These are phyloP conservation scores for Catharanthus roseus DNA, from an alignment of 257 asterid genomes.

Conservation along the genomic window DNA sequence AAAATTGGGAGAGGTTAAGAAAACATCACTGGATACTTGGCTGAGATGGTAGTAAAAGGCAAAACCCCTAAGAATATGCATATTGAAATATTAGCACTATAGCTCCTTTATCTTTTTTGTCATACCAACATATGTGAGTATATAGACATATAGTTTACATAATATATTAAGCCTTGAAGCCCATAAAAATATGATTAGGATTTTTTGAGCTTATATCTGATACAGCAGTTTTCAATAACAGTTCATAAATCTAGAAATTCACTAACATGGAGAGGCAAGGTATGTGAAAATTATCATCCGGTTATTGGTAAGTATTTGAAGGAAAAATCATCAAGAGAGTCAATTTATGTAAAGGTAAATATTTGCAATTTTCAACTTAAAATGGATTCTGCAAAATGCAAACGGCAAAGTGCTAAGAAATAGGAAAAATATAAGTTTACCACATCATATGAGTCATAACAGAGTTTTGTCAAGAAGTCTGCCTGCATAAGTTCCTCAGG, in stretches of 20 bases:
- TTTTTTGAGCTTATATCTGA: not conserved
- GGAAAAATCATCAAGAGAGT: not conserved
- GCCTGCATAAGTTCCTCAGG: constrained; percentile 61
- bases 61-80: not conserved
- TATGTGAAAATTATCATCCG: not conserved
- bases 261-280: not conserved
- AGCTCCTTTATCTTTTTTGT: not conserved
- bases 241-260: not conserved
- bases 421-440: constrained; percentile 33
- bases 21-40: too few species aligned
- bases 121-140: not conserved
- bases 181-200: not conserved
- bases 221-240: too few species aligned
- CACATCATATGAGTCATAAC: constrained; percentile 78
- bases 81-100: not conserved
- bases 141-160: not conserved
- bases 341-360: not conserved
- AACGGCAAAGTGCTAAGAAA: not conserved
- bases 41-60: not conserved
- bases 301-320: not conserved
- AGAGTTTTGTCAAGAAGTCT: constrained; percentile 66
- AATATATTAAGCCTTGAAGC: not conserved
- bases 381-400: too few species aligned
- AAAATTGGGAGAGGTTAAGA: too few species aligned
- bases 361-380: not conserved